phyloP scores from a whole-genome alignment of 2,329 filamentous ascomycete genomes.

The Aspergillus flavus region DNA sequence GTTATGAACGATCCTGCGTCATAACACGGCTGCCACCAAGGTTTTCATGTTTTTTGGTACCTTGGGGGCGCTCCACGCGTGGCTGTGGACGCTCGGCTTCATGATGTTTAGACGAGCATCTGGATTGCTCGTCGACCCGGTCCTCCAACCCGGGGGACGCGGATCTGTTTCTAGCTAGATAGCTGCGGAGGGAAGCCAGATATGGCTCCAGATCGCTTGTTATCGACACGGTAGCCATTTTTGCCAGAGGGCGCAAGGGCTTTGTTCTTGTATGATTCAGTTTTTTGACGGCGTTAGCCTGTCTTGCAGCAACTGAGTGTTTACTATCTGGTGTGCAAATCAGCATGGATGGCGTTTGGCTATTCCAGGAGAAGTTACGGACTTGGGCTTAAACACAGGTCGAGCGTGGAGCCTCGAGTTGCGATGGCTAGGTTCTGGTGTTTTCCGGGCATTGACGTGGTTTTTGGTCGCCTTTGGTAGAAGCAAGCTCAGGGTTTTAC shows the following conservation, averaged over 20 bases:
- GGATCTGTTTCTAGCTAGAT: constrained; percentile 20
- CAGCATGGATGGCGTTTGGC: constrained; percentile 24
- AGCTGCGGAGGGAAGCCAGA: constrained; percentile 32
- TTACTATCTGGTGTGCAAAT: constrained; percentile 23
- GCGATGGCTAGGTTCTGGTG: constrained; percentile 6
- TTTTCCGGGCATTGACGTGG: constrained; percentile 8
- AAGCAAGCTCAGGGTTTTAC: constrained; percentile 3
- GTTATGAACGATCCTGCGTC: constrained; percentile 2
- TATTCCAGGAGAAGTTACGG: constrained; percentile 11
- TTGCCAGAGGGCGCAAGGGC: constrained; percentile 9
- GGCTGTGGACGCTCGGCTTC: neutral
- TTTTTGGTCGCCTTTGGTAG: constrained; percentile 3
- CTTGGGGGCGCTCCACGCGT: neutral
- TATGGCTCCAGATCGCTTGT: constrained; percentile 35
- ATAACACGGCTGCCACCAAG: neutral
- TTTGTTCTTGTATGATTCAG: constrained; percentile 5
- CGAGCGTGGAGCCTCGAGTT: constrained; percentile 2
- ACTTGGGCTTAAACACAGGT: constrained; percentile 8
- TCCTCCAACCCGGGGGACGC: constrained; percentile 2
- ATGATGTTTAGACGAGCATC: neutral
- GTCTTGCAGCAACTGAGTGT: constrained; percentile 7
- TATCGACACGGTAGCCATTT: constrained; percentile 34
- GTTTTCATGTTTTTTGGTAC: constrained; percentile 1
- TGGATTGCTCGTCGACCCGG: constrained; percentile 2
- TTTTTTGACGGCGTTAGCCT: constrained; percentile 8